A percentile compares a stretch with the other conserved stretches of the same genome.
phyloP scores from a whole-genome alignment of 805 yeast species.

The Wickerhamomyces queroliae region DNA sequence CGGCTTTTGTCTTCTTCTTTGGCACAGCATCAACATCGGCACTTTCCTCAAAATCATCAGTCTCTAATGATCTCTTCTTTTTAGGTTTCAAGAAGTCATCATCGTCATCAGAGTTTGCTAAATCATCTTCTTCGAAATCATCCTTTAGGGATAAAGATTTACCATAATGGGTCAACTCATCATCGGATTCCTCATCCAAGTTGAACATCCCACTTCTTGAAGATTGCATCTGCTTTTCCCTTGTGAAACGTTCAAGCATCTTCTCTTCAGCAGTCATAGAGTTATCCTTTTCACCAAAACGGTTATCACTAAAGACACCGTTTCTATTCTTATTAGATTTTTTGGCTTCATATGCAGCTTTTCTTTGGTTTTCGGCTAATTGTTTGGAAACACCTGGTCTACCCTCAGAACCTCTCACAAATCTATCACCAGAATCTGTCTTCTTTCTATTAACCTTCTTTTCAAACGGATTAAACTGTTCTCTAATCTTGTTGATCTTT shows the following conservation, averaged over 20 bases:
- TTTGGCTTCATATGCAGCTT: constrained; percentile 57
- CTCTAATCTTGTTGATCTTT: constrained; percentile 57
- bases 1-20: constrained; percentile 73
- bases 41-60: constrained; percentile 31
- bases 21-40: constrained; percentile 36
- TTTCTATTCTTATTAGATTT: constrained; percentile 59
- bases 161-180: constrained; percentile 77
- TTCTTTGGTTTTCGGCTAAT: constrained; percentile 59
- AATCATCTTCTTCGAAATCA: constrained; percentile 44
- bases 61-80: constrained; percentile 28
- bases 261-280: constrained; percentile 80
- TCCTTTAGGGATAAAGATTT: constrained; percentile 57
- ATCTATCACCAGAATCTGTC: constrained; percentile 40
- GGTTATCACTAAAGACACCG: constrained; percentile 77
- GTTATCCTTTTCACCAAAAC: constrained; percentile 85
- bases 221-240: constrained; percentile 69
- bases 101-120: constrained; percentile 30
- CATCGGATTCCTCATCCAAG: constrained; percentile 63
- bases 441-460: constrained; percentile 64
- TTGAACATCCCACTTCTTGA: constrained; percentile 58
- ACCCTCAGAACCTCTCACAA: constrained; percentile 47
- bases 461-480: constrained; percentile 88
- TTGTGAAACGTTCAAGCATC: constrained; percentile 91
- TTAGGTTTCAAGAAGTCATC: constrained; percentile 27
- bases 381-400: constrained; percentile 68